Evolutionary conservation across 78 protist genomes (phyloP).

Genomic region (Dictyostelium purpureum): DNA sequence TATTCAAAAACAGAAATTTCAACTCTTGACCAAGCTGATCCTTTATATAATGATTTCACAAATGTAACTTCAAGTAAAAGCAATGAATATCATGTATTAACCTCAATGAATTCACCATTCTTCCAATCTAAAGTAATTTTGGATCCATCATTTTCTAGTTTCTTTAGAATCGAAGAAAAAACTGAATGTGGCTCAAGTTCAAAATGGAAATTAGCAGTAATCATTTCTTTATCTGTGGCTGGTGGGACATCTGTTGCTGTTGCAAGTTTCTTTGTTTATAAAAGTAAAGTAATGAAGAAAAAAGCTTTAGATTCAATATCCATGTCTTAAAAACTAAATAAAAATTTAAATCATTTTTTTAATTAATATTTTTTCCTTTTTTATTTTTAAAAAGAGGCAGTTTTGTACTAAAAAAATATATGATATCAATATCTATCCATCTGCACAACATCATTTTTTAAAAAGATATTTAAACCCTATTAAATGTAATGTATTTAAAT

Average conservation of each 20-base stretch:
- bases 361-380: too few species aligned
- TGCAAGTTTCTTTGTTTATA: background rate
- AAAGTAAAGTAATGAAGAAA: background rate
- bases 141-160: background rate
- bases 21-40: background rate
- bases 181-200: background rate
- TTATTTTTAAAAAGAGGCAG: too few species aligned
- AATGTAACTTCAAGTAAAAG: too few species aligned
- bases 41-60: conserved; percentile 1
- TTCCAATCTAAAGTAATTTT: background rate
- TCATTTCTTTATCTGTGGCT: background rate
- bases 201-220: conserved; percentile 60
- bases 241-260: conserved; percentile 18
- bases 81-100: background rate
- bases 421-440: too few species aligned
- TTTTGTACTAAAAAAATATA: too few species aligned
- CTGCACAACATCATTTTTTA: too few species aligned
- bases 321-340: too few species aligned
- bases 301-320: background rate
- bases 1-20: background rate
- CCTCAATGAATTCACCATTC: background rate
- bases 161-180: background rate
- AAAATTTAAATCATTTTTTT: too few species aligned
- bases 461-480: too few species aligned
- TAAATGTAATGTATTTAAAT: too few species aligned